Evolutionary conservation across 2,329 filamentous ascomycete species (phyloP).

Genomic region (Graphilbum fragrans): DNA sequence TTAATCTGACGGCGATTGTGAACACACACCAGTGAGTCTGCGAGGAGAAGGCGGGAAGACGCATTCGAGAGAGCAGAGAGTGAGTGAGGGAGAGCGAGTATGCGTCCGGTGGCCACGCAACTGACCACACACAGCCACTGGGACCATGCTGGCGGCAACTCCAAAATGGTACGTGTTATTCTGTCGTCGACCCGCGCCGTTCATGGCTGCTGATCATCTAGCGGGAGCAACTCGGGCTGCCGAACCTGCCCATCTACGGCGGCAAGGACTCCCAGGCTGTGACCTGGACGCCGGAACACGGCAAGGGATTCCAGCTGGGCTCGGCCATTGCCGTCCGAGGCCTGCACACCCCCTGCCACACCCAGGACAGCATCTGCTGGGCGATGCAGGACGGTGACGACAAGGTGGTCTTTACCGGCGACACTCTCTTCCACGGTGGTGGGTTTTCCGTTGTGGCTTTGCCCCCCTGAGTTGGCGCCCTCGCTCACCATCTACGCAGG

Average conservation of each 20-base stretch:
- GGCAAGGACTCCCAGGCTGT: slow-evolving; percentile 72
- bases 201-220: slow-evolving; percentile 5
- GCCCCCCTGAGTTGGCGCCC: background rate
- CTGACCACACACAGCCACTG: slow-evolving; percentile 52
- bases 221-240: slow-evolving; percentile 34
- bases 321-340: slow-evolving; percentile 66
- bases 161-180: slow-evolving; percentile 48
- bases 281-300: slow-evolving; percentile 62
- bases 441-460: slow-evolving; percentile 5
- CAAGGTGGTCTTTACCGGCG: slow-evolving; percentile 83
- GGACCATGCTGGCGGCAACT: slow-evolving; percentile 90
- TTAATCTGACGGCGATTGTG: slow-evolving; percentile 79
- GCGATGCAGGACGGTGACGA: slow-evolving; percentile 68
- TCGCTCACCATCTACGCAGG: slow-evolving; percentile 32
- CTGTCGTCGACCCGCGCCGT: background rate
- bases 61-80: background rate
- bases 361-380: slow-evolving; percentile 96
- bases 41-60: background rate
- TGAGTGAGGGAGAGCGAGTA: background rate
- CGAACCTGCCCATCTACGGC: slow-evolving; percentile 66
- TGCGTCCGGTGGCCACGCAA: too few species aligned
- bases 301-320: slow-evolving; percentile 71
- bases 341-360: slow-evolving; percentile 95
- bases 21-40: slow-evolving; percentile 89
- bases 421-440: slow-evolving; percentile 93